These are phyloP conservation scores for Nicotiana obtusifolia DNA, from an alignment of 257 asterid species.

Conservation along the genomic window DNA sequence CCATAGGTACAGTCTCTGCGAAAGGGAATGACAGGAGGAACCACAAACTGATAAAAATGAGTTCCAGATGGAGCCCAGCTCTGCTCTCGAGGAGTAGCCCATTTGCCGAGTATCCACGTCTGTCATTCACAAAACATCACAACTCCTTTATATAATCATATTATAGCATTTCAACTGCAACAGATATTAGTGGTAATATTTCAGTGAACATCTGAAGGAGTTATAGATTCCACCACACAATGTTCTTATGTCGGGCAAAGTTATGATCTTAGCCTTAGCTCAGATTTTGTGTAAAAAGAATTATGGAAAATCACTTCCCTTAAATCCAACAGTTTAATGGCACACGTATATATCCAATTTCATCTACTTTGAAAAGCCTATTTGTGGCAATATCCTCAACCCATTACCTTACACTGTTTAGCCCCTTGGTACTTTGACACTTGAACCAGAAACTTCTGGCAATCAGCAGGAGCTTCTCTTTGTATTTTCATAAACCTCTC, in stretches of 20 bases:
- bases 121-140: conserved; percentile 16
- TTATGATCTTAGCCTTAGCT: too few species aligned
- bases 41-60: conserved; percentile 81
- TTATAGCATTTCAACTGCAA: too few species aligned
- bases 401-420: conserved; percentile 64
- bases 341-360: not conserved
- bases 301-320: not conserved
- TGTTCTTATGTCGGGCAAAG: not conserved
- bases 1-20: conserved; percentile 90
- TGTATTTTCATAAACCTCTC: conserved; percentile 78
- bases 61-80: conserved; percentile 74
- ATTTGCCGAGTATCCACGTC: conserved; percentile 88
- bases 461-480: conserved; percentile 55
- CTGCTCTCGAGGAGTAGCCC: conserved; percentile 73
- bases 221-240: too few species aligned
- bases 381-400: not conserved
- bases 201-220: not conserved
- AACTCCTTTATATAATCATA: too few species aligned
- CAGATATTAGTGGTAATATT: not conserved
- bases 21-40: conserved; percentile 72
- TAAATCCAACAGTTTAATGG: not conserved
- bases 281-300: too few species aligned
- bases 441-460: conserved; percentile 66
- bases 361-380: not conserved
- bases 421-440: conserved; percentile 76